Evolutionary conservation across 352 stramenopile species (phyloP), one percentile per base, ranked within the genome.

Genomic region (Globisporangium cederbergense): DNA sequence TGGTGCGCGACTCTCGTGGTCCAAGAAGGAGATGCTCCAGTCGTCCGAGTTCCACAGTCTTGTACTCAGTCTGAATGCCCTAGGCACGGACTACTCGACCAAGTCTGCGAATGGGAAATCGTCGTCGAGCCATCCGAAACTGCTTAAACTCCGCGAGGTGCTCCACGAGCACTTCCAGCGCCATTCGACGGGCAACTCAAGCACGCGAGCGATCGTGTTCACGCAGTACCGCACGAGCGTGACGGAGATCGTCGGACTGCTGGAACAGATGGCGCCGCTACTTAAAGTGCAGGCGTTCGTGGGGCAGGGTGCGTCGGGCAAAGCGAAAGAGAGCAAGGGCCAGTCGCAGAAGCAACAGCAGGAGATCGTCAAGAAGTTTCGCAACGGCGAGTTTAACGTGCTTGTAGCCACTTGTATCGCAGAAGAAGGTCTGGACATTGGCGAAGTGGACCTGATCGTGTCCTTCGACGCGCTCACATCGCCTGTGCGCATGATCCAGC

Each of bases 171-270:
- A 97, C 52, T 95, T 97, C 59, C 68, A 88, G 38, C 80, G 87
- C 14, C 85, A 97, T 70, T 62, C 76, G 3, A 66, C 66, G 6
- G 84, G 75, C 0, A 67, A 76, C 30, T 92, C 81, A 40, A 97
- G 83, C 42, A 99, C 97, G 5, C 78, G 96, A 11, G 97, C 90
- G 4, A 99, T 99, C 62, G 95, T 99, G 4, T 99, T 99, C 73
- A 98, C 96, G 7, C 93, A 99, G 65, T 98, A 95, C 70, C 86
- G 98, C 64, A 89, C 91, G 46, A 98, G 88, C 60, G 97, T 99
- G 1, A 77, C 73, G 5, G 96, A 98, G 67, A 98, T 99, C 63
- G 88, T 98, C 2, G 70, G 68, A 5, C 68, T 97, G 22, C 65
- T 98, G 14, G 67, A 72, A 2, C 73, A 78, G 14, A 71, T 93